phyloP scores from a whole-genome alignment of 1,284 basidiomycete genomes.

The Tilletia walkeri region DNA sequence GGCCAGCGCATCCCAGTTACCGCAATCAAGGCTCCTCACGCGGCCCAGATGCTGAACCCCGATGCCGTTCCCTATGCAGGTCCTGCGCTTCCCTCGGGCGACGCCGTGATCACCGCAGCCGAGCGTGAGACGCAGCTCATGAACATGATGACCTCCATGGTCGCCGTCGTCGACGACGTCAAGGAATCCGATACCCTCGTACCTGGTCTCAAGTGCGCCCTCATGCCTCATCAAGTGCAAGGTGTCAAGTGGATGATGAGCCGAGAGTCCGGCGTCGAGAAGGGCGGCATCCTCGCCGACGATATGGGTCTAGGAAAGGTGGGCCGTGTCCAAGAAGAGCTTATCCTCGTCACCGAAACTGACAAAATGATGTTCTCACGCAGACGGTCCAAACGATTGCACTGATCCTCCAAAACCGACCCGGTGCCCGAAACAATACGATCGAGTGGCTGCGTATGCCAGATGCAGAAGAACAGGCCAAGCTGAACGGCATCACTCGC shows the following conservation, averaged over 20 bases:
- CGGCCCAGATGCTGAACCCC: neutral
- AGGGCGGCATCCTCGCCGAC: conserved; percentile 85
- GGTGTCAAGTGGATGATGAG: conserved; percentile 84
- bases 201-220: conserved; percentile 61
- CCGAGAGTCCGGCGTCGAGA: conserved; percentile 70
- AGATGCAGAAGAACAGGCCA: conserved; percentile 13
- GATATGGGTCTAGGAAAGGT: conserved; percentile 68
- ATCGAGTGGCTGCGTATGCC: conserved; percentile 6
- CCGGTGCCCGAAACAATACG: neutral
- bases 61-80: neutral
- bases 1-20: neutral
- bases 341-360: neutral
- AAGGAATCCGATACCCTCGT: conserved; percentile 23
- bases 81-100: neutral
- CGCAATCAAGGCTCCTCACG: neutral
- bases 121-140: conserved; percentile 46
- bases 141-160: conserved; percentile 38
- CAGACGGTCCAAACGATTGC: conserved; percentile 90
- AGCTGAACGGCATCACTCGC: neutral
- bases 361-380: conserved; percentile 57
- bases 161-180: conserved; percentile 35
- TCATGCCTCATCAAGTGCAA: conserved; percentile 82
- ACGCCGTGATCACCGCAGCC: conserved; percentile 25
- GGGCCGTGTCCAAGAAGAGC: neutral
- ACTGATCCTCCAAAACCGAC: conserved; percentile 64